Base-by-base conservation (phyloP, 78 protist species). In the Tieghemostelium lacteum region DNA sequence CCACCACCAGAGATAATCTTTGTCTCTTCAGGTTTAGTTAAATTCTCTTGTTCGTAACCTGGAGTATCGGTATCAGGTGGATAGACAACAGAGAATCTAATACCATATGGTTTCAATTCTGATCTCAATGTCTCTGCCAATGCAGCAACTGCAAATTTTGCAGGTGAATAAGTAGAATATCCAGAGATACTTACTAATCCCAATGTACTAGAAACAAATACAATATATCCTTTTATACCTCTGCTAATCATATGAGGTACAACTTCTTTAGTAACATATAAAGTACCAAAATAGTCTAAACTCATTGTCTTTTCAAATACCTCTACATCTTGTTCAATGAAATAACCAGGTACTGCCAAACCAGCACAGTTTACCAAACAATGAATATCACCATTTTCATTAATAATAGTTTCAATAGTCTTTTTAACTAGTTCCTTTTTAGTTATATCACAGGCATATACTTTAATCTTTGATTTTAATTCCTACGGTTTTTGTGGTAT, bases 61-160 rank as follows among this genome's bases (percentile, higher is more conserved):
- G 88, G 88, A 22, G 88, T 77, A 36, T 77, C 88, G 0, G 88
- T 77, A 54, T 77, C 88, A 24, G 88, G 88, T 77, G 88, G 88
- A 37, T 77, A 77, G 1, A 77, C 75, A 14, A 77, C 63, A 17
- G 88, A 77, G 50, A 77, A 63, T 20, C 34, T 26, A 39, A 77
- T 77, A 4, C 54, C 54, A 54, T 77, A 77, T 28, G 88, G 88
- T 45, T 49, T 31, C 17, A 77, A 54, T 50, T 77, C 88, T 0
- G 54, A 31, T 17, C 88, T 26, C 6, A 77, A 37, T 24, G 75
- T 65, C 34, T 77, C 74, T 8, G 66, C 58, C 3, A 77, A 61
- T 10, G 75, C 88, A 12, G 26, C 31, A 26, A 77, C 8, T 22
- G 88, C 88, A 39, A 63, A 77, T 71, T 77, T 77, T 14, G 88